These are phyloP conservation scores for Phellinidium pouzarii DNA, from an alignment of 1,284 basidiomycete species.

Conservation along the genomic window DNA sequence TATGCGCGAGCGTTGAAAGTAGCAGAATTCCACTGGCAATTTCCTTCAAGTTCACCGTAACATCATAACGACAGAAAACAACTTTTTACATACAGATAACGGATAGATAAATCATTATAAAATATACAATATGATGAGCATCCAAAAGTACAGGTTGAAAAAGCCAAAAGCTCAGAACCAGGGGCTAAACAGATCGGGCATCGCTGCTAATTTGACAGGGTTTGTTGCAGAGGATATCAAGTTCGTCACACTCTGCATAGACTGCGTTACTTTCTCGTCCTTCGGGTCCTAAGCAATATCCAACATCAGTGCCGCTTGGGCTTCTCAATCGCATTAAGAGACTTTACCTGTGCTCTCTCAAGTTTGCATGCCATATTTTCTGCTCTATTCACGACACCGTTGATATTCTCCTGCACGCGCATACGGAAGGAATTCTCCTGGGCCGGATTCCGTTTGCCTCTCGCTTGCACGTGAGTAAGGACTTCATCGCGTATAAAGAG, in stretches of 20 bases:
- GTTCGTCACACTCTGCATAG: slow-evolving; percentile 79
- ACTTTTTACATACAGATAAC: too few relatives aligned
- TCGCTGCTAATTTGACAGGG: slow-evolving; percentile 68
- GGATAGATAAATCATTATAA: too few relatives aligned
- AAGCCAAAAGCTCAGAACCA: slow-evolving; percentile 60
- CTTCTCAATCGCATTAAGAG: neutral
- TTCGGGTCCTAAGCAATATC: slow-evolving; percentile 7
- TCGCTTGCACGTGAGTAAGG: slow-evolving; percentile 58
- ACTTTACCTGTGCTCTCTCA: slow-evolving; percentile 72
- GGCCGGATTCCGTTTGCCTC: slow-evolving; percentile 42
- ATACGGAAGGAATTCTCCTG: slow-evolving; percentile 46
- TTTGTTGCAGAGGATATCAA: slow-evolving; percentile 76
- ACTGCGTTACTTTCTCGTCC: slow-evolving; percentile 25
- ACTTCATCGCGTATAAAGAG: slow-evolving; percentile 94
- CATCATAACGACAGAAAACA: too few relatives aligned
- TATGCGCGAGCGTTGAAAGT: too few relatives aligned
- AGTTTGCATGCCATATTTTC: slow-evolving; percentile 81
- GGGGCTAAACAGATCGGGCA: slow-evolving; percentile 76
- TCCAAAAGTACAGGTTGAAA: neutral
- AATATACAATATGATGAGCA: too few relatives aligned
- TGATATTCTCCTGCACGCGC: slow-evolving; percentile 68
- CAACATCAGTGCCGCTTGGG: slow-evolving; percentile 2
- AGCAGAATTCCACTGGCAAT: too few relatives aligned
- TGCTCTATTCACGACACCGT: slow-evolving; percentile 79
- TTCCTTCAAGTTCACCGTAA: too few relatives aligned